phyloP scores from a whole-genome alignment of 352 stramenopile genomes.

The Plasmopara muralis region DNA sequence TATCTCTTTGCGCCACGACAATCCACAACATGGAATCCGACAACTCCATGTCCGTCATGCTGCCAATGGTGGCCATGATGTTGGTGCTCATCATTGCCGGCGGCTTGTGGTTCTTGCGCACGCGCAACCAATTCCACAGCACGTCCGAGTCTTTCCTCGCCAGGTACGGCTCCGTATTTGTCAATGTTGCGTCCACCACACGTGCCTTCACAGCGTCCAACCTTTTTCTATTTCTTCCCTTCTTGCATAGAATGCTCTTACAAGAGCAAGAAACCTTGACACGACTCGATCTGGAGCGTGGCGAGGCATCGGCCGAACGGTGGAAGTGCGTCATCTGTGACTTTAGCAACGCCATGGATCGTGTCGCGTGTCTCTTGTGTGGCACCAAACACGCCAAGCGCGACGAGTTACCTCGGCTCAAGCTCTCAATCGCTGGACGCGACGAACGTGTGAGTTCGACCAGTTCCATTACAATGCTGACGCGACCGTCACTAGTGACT shows the following conservation, averaged over 20 bases:
- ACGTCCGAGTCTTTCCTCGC: constrained; percentile 41
- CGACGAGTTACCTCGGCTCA: constrained; percentile 21
- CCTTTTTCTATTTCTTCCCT: background rate
- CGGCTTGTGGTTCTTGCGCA: constrained; percentile 58
- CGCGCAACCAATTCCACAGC: constrained; percentile 28
- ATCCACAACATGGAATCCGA: constrained; percentile 20
- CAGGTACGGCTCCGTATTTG: constrained; percentile 26
- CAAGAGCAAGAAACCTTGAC: constrained; percentile 57
- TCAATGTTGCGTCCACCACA: background rate
- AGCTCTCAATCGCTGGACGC: constrained; percentile 25
- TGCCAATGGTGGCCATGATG: constrained; percentile 60
- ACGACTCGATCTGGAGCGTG: constrained; percentile 66
- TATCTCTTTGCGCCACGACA: background rate
- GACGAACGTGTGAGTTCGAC: constrained; percentile 23
- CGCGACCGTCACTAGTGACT: constrained; percentile 16
- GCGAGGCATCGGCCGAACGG: constrained; percentile 47
- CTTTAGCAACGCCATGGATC: constrained; percentile 68
- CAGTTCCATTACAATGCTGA: constrained; percentile 23
- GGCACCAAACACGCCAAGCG: constrained; percentile 56
- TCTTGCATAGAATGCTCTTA: constrained; percentile 33
- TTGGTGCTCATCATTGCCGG: constrained; percentile 61
- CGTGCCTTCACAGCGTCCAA: background rate
- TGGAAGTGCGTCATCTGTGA: constrained; percentile 77
- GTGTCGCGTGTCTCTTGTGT: constrained; percentile 54
- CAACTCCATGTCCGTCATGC: constrained; percentile 55